Conservation (phyloP, 805 yeast genomes). For the Metschnikowia arizonensis region DNA sequence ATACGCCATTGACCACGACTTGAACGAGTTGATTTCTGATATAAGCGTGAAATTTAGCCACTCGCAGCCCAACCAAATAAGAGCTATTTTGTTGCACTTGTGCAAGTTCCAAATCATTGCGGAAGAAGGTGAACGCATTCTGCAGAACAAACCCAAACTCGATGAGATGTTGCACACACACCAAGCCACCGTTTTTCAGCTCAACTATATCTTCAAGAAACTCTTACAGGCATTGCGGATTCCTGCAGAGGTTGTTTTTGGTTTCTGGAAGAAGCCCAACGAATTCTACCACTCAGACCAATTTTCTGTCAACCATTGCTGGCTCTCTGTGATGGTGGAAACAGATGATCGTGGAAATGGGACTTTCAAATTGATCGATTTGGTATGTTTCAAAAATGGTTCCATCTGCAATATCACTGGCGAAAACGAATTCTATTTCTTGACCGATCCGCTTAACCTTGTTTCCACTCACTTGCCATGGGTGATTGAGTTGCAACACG, state of each 20-base stretch:
- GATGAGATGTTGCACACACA: conserved; percentile 42
- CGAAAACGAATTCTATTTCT: conserved; percentile 61
- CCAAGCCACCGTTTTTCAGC: conserved; percentile 63
- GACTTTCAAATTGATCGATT: conserved; percentile 70
- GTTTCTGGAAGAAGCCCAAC: conserved; percentile 79
- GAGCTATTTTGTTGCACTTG: conserved; percentile 66
- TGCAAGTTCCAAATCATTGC: conserved; percentile 48
- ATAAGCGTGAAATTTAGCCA: conserved; percentile 35
- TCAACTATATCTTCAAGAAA: conserved; percentile 71
- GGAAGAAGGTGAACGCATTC: conserved; percentile 34
- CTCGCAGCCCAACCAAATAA: conserved; percentile 49
- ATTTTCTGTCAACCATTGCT: conserved; percentile 70
- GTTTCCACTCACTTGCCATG: conserved; percentile 86
- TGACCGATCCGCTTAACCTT: conserved; percentile 69
- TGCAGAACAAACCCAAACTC: conserved; percentile 39
- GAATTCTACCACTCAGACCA: conserved; percentile 49
- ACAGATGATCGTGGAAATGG: conserved; percentile 37
- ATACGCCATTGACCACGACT: conserved; percentile 28
- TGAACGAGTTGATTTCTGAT: conserved; percentile 41
- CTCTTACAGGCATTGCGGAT: conserved; percentile 69
- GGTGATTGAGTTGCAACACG: conserved; percentile 75
- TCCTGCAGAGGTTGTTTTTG: conserved; percentile 71
- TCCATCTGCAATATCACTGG: conserved; percentile 30
- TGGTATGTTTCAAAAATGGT: conserved; percentile 36
- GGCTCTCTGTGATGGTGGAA: conserved; percentile 80